phyloP scores from a whole-genome alignment of 768 basidiomycete species.

The Leccinum subgranulosum region DNA sequence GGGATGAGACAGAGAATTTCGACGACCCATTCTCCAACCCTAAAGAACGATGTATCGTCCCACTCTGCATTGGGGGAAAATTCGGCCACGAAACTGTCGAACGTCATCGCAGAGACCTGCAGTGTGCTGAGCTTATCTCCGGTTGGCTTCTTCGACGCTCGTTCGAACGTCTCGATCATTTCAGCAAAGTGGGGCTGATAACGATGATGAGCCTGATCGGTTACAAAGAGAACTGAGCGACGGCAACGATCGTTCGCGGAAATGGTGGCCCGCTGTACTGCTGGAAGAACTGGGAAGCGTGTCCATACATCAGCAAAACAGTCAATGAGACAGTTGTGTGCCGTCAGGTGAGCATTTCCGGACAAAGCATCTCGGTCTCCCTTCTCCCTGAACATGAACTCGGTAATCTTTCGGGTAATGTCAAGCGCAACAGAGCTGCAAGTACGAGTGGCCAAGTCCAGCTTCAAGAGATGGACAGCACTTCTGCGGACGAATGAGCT shows the following conservation, averaged over 20 bases:
- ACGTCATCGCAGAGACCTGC: constrained; percentile 28
- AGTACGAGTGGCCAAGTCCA: constrained; percentile 33
- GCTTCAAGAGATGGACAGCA: constrained; percentile 42
- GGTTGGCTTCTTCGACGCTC: constrained; percentile 48
- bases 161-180: constrained; percentile 47
- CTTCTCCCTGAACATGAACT: constrained; percentile 54
- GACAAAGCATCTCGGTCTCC: constrained; percentile 22
- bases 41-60: constrained; percentile 35
- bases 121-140: constrained; percentile 40
- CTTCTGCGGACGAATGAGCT: constrained; percentile 46
- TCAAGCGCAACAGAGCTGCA: constrained; percentile 47
- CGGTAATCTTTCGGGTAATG: constrained; percentile 54
- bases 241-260: constrained; percentile 30
- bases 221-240: constrained; percentile 43
- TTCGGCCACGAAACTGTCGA: constrained; percentile 20
- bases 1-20: constrained; percentile 61
- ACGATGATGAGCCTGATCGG: constrained; percentile 32
- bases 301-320: constrained; percentile 58
- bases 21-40: constrained; percentile 55
- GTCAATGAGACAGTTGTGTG: constrained; percentile 50
- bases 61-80: constrained; percentile 15
- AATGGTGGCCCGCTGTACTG: constrained; percentile 43
- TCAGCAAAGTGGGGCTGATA: constrained; percentile 43
- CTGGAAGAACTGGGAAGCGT: constrained; percentile 55
- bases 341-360: constrained; percentile 20